Evolutionary conservation across 169 alveolate species (phyloP), one percentile per base, ranked within the genome.

Genomic region (Plasmodium gonderi): DNA sequence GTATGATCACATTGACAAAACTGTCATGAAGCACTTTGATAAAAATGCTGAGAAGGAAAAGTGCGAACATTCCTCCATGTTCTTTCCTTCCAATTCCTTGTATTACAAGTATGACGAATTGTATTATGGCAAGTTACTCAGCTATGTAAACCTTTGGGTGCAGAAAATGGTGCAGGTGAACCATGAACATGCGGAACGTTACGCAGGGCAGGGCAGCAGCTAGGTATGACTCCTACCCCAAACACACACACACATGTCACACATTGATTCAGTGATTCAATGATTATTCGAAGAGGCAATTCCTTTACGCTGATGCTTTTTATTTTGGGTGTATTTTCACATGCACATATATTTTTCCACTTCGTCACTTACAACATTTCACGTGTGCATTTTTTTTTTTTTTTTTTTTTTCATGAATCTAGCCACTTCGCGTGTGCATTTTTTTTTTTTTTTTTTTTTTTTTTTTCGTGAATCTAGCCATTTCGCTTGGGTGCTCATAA

Each of bases 11-110:
- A 83, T 83, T 7, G 67, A 49, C 9, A 5, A 42, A 31, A 38
- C 38, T 76, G 64, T 83, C 77, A 83, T 83, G 92, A 74, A 83
- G n/a, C 75, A 83, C 12, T 72, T 83, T 60, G 85, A 83, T 54
- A 72, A 49, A 33, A 47, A 42, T 26, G 9, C 20, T 0, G 74
- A 44, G 17, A 82, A 82, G 20, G 12, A 36, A 9, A 9, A 20
- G 9, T 33, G 31, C 5, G 79, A 83, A 74, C 12, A 72, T 7
- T 72, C 82, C 44, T 79, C 38, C 36, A 23, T 83, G 9, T 83
- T 83, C 77, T 83, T 83, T 42, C 92, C 92, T 11, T 83, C 92
- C 8, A 83, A 38, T 9, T 83, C 92, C n/a, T 76, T 83, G 29
- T 83, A 83, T 64, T 83, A 83, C 26, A 83, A 83, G 47, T 83